Evolutionary conservation across 2,329 filamentous ascomycete species (phyloP).

Genomic region (Aspergillus thermomutatus): DNA sequence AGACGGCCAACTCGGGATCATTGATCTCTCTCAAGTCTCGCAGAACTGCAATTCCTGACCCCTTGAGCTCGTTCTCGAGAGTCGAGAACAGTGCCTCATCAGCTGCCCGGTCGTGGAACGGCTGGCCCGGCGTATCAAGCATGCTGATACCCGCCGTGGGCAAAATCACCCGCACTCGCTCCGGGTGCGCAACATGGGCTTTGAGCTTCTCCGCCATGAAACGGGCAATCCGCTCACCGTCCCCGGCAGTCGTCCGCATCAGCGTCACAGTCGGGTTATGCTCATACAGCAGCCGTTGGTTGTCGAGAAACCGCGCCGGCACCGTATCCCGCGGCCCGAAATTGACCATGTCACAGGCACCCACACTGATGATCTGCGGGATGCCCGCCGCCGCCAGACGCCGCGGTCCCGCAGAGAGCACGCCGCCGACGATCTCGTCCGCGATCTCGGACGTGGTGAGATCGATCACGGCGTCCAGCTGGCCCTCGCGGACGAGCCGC

Average conservation of each 20-base stretch:
- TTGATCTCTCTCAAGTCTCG: constrained; percentile 42
- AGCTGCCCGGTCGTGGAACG: constrained; percentile 52
- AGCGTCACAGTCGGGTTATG: constrained; percentile 67
- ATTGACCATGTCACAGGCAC: constrained; percentile 61
- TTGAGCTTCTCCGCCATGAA: constrained; percentile 56
- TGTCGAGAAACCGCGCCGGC: constrained; percentile 50
- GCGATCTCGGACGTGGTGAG: constrained; percentile 69
- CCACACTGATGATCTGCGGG: constrained; percentile 55
- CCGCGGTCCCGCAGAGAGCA: constrained; percentile 57
- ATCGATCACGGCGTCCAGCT: constrained; percentile 65
- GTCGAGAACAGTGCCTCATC: constrained; percentile 48
- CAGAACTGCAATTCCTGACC: constrained; percentile 48
- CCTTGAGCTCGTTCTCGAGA: constrained; percentile 49
- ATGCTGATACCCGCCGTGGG: constrained; percentile 61
- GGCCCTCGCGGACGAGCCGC: constrained; percentile 53
- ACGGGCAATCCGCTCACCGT: constrained; percentile 53
- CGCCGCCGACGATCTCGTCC: constrained; percentile 61
- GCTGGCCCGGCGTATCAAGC: constrained; percentile 51
- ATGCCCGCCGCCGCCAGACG: constrained; percentile 57
- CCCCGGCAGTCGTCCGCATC: constrained; percentile 60
- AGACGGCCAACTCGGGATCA: constrained; percentile 26
- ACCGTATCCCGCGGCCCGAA: constrained; percentile 58
- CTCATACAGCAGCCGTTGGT: constrained; percentile 48
- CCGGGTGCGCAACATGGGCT: constrained; percentile 33
- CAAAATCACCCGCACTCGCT: constrained; percentile 55